Conservation (phyloP, 257 asterid species). For the Jasminum sambac region DNA sequence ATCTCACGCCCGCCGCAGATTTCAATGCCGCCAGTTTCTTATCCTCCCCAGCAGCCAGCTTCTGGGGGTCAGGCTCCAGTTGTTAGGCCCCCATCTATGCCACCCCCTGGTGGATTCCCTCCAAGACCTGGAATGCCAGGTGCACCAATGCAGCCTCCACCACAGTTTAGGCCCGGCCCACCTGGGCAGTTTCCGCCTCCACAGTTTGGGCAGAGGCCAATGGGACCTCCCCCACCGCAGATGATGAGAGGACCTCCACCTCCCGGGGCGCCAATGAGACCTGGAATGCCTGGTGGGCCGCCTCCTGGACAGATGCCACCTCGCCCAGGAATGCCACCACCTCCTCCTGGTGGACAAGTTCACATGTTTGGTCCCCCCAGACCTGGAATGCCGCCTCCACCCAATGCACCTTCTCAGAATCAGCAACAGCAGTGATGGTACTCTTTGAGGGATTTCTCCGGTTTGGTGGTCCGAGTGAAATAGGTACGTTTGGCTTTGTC, state of each 20-base stretch:
- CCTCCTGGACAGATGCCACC: slow-evolving; percentile 65
- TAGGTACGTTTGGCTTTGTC: no score
- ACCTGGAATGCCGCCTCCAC: slow-evolving; percentile 94
- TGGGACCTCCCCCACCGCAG: slow-evolving; percentile 70
- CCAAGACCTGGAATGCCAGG: slow-evolving; percentile 48
- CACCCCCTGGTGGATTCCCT: slow-evolving; percentile 46
- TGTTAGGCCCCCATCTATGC: slow-evolving; percentile 62
- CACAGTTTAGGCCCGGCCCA: slow-evolving; percentile 52
- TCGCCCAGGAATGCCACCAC: slow-evolving; percentile 78
- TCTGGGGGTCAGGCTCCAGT: slow-evolving; percentile 16
- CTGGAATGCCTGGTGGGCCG: slow-evolving; percentile 79
- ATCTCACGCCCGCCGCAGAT: slow-evolving; percentile 66
- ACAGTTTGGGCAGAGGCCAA: slow-evolving; percentile 78
- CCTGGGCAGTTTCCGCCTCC: slow-evolving; percentile 59
- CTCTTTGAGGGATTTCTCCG: slow-evolving; percentile 25
- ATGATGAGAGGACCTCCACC: slow-evolving; percentile 88
- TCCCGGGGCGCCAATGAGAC: slow-evolving; percentile 66
- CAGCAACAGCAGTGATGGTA: slow-evolving; percentile 44
- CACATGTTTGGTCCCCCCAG: slow-evolving; percentile 77
- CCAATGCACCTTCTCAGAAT: slow-evolving; percentile 59
- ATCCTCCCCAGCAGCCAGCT: slow-evolving; percentile 56
- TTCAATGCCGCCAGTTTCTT: slow-evolving; percentile 69
- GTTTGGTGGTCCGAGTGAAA: no score
- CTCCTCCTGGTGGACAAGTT: slow-evolving; percentile 68
- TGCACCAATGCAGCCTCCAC: slow-evolving; percentile 55